Percentiles rank a stretch among this genome's conserved stretches.
Conservation (phyloP, 495 filamentous ascomycete species). For the Xylaria palmicola region DNA sequence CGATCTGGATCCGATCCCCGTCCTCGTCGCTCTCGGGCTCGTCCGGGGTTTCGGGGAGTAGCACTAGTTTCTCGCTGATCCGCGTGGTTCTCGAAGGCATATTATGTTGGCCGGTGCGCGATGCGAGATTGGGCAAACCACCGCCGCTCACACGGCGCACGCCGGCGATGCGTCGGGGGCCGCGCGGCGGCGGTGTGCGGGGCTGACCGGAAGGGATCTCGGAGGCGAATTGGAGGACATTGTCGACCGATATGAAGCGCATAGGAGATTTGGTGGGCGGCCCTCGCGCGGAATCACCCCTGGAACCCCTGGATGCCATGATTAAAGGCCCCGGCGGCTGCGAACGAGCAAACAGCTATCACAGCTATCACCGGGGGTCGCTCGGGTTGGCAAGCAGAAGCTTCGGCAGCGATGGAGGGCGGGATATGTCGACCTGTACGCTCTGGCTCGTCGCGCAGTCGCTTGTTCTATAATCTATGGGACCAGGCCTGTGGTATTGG, state of each 20-base stretch:
- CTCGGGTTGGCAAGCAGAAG: neutral
- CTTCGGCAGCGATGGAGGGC: neutral
- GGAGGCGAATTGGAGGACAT: slow-evolving; percentile 87
- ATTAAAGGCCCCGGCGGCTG: neutral
- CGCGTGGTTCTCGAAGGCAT: slow-evolving; percentile 88
- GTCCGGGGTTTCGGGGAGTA: slow-evolving; percentile 82
- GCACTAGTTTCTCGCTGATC: slow-evolving; percentile 89
- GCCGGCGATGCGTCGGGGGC: slow-evolving; percentile 40
- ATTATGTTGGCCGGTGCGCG: slow-evolving; percentile 63
- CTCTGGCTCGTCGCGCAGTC: too few species aligned
- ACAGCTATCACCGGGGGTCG: neutral
- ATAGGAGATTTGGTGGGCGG: slow-evolving; percentile 44
- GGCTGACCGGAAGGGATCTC: slow-evolving; percentile 96
- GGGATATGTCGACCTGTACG: neutral
- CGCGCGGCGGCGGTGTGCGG: slow-evolving; percentile 60
- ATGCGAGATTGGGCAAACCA: slow-evolving; percentile 39
- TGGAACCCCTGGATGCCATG: slow-evolving; percentile 25
- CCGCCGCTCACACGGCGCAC: slow-evolving; percentile 41
- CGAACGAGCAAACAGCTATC: neutral
- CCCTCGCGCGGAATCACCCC: slow-evolving; percentile 29
- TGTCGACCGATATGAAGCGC: slow-evolving; percentile 93
- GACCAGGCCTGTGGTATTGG: too few species aligned
- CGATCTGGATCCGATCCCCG: slow-evolving; percentile 46
- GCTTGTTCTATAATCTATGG: too few species aligned
- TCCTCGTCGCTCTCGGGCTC: slow-evolving; percentile 56